Percentiles rank a stretch among this genome's conserved stretches.
These are phyloP conservation scores for Colletotrichum truncatum DNA, from an alignment of 2,329 filamentous ascomycete genomes.

Conservation along the genomic window DNA sequence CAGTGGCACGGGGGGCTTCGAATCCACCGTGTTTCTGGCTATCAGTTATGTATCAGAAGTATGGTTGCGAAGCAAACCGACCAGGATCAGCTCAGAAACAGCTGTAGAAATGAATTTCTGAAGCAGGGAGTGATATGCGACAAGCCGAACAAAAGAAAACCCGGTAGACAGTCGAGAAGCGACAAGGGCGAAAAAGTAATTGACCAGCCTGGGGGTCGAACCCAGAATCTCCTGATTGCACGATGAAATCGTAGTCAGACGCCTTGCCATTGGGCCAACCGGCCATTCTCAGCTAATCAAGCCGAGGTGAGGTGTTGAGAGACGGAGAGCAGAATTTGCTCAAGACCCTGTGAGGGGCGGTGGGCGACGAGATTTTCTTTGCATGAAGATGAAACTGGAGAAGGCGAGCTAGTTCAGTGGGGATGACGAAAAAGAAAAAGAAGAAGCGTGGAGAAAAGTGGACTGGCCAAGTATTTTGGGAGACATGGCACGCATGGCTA, in stretches of 20 bases:
- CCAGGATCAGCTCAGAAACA: too few species aligned
- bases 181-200: neutral
- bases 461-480: neutral
- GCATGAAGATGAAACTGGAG: neutral
- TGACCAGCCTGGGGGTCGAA: slow-evolving; percentile 32
- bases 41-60: too few species aligned
- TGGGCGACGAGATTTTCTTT: slow-evolving; percentile 7
- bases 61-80: too few species aligned
- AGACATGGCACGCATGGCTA: neutral
- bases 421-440: neutral
- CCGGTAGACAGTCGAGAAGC: neutral
- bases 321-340: neutral
- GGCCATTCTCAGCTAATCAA: neutral
- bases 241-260: slow-evolving; percentile 49
- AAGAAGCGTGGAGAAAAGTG: neutral
- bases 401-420: slow-evolving; percentile 3
- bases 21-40: too few species aligned
- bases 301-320: neutral
- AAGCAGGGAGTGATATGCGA: too few species aligned
- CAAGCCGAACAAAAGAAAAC: too few species aligned
- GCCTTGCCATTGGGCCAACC: slow-evolving; percentile 51
- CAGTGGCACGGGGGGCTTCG: too few species aligned
- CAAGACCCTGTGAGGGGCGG: neutral
- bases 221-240: slow-evolving; percentile 30
- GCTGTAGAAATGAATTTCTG: too few species aligned